These are phyloP conservation scores for Gaultheria prostrata DNA, from an alignment of 148 eudicot genomes.

Conservation along the genomic window DNA sequence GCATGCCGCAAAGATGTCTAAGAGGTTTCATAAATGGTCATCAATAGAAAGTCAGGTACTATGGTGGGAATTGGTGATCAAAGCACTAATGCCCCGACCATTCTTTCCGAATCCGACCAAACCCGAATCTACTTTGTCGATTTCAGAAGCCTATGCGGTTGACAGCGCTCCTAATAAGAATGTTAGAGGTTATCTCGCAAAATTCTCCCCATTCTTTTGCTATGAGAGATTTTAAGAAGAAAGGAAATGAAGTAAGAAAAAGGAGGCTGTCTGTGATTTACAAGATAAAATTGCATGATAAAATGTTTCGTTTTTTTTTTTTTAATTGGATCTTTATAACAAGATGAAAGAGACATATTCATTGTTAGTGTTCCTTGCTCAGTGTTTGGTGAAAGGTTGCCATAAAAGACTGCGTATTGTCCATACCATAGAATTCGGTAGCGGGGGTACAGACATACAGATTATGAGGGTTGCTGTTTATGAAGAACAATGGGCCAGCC, in stretches of 20 bases:
- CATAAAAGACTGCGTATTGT: constrained; percentile 95
- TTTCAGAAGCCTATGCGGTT: background rate
- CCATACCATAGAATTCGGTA: constrained; percentile 92
- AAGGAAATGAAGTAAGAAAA: background rate
- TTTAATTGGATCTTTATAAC: background rate
- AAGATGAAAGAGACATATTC: constrained; percentile 11
- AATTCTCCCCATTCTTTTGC: background rate
- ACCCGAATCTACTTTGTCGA: background rate
- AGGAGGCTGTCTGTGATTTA: background rate
- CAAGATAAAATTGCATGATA: background rate
- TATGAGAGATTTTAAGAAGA: background rate
- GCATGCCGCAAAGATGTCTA: background rate
- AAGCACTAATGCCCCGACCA: background rate
- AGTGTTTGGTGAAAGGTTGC: constrained; percentile 99
- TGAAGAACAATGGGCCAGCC: constrained; percentile 94
- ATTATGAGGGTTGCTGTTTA: constrained; percentile 91
- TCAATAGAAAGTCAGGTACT: background rate
- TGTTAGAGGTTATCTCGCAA: background rate
- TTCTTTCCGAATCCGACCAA: background rate
- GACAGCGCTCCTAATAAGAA: too few relatives aligned
- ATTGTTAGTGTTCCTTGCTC: constrained; percentile 21
- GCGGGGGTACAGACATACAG: constrained; percentile 86
- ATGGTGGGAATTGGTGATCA: background rate
- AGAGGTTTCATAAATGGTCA: background rate
- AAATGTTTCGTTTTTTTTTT: background rate